A percentile compares a stretch with the other conserved stretches of the same genome.
These are phyloP conservation scores for Fusarium nanum DNA, from an alignment of 2,329 filamentous ascomycete genomes.

Conservation along the genomic window DNA sequence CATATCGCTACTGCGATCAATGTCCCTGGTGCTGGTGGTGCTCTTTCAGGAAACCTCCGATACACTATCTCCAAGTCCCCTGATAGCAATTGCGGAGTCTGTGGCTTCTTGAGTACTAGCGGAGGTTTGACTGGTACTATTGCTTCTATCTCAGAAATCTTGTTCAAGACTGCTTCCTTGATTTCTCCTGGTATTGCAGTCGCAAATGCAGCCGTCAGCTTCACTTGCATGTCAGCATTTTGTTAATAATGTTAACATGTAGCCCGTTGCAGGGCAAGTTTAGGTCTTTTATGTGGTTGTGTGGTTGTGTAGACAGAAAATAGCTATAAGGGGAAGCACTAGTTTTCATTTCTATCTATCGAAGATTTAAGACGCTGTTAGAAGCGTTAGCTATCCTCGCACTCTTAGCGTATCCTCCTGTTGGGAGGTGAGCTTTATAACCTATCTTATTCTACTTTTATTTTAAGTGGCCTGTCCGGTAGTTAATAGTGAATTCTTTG, in stretches of 20 bases:
- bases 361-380: too few species aligned
- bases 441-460: too few species aligned
- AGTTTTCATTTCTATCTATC: too few species aligned
- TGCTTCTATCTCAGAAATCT: not conserved
- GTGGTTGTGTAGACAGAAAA: too few species aligned
- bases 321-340: too few species aligned
- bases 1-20: not conserved
- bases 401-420: too few species aligned
- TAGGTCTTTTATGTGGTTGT: too few species aligned
- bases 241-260: not conserved
- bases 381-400: too few species aligned
- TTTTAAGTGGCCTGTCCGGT: too few species aligned
- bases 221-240: not conserved
- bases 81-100: not conserved
- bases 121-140: not conserved
- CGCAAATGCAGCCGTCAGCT: not conserved
- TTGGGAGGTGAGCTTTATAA: too few species aligned
- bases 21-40: not conserved
- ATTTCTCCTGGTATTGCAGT: not conserved
- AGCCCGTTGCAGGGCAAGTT: accelerated
- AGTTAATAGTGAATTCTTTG: too few species aligned
- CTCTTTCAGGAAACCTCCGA: not conserved
- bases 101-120: not conserved
- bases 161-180: not conserved
- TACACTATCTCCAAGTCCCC: not conserved